phyloP scores from a whole-genome alignment of 257 asterid species.

The Solanum rostratum region DNA sequence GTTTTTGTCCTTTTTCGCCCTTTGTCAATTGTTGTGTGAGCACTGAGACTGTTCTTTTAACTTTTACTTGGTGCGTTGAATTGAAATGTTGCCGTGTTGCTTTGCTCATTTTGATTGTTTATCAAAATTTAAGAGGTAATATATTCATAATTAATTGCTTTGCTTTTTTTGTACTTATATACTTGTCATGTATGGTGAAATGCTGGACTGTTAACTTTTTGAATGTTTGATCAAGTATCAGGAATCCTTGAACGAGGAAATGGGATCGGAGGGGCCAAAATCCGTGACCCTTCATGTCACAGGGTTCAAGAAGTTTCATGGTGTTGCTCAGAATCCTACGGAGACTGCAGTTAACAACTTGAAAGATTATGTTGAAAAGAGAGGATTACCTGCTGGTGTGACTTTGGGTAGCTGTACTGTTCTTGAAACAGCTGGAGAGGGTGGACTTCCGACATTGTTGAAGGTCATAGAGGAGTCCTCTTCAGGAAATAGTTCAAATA shows the following conservation, averaged over 20 bases:
- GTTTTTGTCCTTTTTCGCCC: neutral
- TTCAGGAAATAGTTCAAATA: neutral
- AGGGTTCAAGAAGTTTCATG: constrained; percentile 54
- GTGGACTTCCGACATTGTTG: constrained; percentile 34
- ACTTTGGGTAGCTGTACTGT: constrained; percentile 33
- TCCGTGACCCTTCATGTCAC: constrained; percentile 41
- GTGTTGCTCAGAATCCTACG: constrained; percentile 43
- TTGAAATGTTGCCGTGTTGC: neutral
- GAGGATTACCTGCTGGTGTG: constrained; percentile 29
- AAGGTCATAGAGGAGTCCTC: constrained; percentile 36
- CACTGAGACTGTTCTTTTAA: neutral
- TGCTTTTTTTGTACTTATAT: neutral
- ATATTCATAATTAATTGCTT: neutral
- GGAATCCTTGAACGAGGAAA: constrained; percentile 13
- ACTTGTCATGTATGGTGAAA: neutral
- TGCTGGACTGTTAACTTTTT: neutral
- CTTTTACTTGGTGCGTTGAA: neutral
- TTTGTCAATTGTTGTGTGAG: neutral
- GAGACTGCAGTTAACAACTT: constrained; percentile 31
- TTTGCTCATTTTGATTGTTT: neutral
- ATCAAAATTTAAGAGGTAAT: neutral
- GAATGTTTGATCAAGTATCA: neutral
- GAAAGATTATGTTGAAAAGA: constrained; percentile 27
- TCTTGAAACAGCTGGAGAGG: constrained; percentile 56
- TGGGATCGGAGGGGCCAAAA: constrained; percentile 51